phyloP scores from a whole-genome alignment of 2,329 filamentous ascomycete genomes.

The Talaromyces sp. region DNA sequence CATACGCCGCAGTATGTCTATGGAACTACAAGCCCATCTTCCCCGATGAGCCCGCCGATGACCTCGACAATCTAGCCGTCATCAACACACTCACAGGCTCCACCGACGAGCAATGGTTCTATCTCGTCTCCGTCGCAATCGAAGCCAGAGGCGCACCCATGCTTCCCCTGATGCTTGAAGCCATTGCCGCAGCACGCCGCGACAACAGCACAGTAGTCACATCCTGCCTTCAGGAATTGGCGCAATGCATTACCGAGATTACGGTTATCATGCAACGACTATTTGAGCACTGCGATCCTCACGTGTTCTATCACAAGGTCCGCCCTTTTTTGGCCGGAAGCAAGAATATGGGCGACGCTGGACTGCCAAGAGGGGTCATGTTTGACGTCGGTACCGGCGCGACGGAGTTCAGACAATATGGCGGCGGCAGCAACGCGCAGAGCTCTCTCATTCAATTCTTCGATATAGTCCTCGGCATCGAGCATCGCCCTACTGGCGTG shows the following conservation, averaged over 20 bases:
- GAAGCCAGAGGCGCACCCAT: constrained; percentile 86
- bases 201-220: constrained; percentile 70
- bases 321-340: constrained; percentile 93
- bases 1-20: constrained; percentile 84
- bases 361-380: constrained; percentile 78
- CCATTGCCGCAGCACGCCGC: constrained; percentile 73
- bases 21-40: constrained; percentile 98
- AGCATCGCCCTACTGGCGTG: constrained; percentile 85
- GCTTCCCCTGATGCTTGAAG: constrained; percentile 82
- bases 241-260: constrained; percentile 83
- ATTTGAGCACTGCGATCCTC: constrained; percentile 93
- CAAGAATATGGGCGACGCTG: constrained; percentile 96
- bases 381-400: constrained; percentile 76
- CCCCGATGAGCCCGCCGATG: constrained; percentile 73
- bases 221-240: constrained; percentile 73
- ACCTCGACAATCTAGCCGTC: constrained; percentile 81
- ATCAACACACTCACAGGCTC: constrained; percentile 90
- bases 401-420: constrained; percentile 74
- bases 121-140: constrained; percentile 90
- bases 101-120: constrained; percentile 98
- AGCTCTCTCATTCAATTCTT: constrained; percentile 98
- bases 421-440: constrained; percentile 93
- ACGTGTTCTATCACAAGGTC: constrained; percentile 92
- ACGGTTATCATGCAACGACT: constrained; percentile 76
- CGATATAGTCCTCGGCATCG: constrained; percentile 82